Evolutionary conservation across 345 rosid species (phyloP), one percentile per base, ranked within the genome.

Genomic region (Nasturtium officinale): DNA sequence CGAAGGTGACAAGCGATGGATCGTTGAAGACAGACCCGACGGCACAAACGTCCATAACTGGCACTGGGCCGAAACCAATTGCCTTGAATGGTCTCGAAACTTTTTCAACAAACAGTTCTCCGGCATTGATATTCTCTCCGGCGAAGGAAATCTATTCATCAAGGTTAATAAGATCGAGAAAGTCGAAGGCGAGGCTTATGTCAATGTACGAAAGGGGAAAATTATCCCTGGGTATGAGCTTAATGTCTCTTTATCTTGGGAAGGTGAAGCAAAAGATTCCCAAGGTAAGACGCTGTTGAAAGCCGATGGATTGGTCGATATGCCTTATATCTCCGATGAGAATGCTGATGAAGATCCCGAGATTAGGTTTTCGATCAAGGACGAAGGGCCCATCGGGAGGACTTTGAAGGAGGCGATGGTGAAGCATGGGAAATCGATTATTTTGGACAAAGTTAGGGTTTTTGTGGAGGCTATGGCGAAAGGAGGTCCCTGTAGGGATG

Each of bases 21-120:
- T 95, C 85, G 99, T 95, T 0, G 96, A 95, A 48, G 99, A 92
- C 29, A 83, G 99, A 56, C 60, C 92, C n/a, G 98, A 95, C 83
- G 99, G 97, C 37, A 82, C 98, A 76, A 95, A 95, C 72, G 98
- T 92, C 51, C 97, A 95, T 73, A 91, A 91, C 85, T 92, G 99
- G 99, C 99, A 95, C 88, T 95, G 98, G 99, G 80, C 98, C 1
- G 98, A 95, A 75, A 95, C 98, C 37, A 83, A 95, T 51, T 95
- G 98, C 66, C 81, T 95, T 8, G 96, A 88, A 13, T 92, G 96
- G 96, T 87, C 99, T 9, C 83, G 92, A 3, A 85, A 59, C 60
- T 80, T 88, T 66, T 78, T 95, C 82, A 73, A 75, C 79, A 66
- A 76, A n/a, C 85, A 79, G 8, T 82, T 95, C 23, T 72, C 96